phyloP scores from a whole-genome alignment of 805 yeast genomes.

The Schwanniomyces sp. region DNA sequence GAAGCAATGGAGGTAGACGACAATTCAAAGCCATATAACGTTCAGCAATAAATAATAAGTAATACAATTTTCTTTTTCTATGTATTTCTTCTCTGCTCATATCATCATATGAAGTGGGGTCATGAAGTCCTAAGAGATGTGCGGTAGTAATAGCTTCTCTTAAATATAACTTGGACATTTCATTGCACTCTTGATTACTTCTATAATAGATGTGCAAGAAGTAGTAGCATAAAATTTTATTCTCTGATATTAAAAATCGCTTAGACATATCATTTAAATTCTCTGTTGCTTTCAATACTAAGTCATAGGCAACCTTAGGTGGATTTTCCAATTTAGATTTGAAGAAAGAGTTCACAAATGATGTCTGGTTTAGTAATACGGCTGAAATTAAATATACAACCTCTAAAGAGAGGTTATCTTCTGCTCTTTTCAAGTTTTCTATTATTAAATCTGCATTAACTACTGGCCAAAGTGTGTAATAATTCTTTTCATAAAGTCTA shows the following conservation, averaged over 20 bases:
- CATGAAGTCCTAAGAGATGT: constrained; percentile 35
- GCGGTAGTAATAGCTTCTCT: constrained; percentile 40
- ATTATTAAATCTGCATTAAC: no score
- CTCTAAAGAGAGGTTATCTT: no score
- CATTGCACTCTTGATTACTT: constrained; percentile 24
- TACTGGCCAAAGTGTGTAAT: no score
- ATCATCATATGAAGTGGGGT: constrained; percentile 21
- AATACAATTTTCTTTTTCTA: constrained; percentile 35
- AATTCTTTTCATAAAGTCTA: no score
- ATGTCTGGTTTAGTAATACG: no score
- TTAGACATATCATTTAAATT: constrained; percentile 5
- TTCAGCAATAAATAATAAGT: constrained; percentile 39
- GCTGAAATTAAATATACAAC: no score
- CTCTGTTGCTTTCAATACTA: no score
- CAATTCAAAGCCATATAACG: constrained; percentile 20
- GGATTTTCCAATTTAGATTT: no score
- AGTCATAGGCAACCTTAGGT: no score
- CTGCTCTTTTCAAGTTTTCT: no score
- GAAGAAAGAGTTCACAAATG: no score
- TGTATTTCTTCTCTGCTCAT: constrained; percentile 34
- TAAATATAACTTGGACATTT: constrained; percentile 31
- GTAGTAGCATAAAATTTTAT: constrained; percentile 11
- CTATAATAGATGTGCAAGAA: constrained; percentile 35
- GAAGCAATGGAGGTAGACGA: no score
- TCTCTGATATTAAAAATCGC: constrained; percentile 25